phyloP scores from a whole-genome alignment of 345 rosid species.

The Brassica incana region DNA sequence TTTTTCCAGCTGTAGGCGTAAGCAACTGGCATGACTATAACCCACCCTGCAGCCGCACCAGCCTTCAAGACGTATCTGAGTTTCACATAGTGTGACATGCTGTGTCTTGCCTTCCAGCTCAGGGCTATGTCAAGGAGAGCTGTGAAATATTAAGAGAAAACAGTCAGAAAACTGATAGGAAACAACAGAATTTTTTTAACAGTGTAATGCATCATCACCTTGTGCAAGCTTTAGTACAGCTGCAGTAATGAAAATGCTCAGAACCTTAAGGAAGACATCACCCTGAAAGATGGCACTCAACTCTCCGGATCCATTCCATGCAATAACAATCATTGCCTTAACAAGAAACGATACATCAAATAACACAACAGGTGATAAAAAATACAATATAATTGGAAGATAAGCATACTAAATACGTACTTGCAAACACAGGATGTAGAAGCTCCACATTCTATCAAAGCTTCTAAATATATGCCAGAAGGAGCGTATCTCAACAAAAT shows the following conservation, averaged over 20 bases:
- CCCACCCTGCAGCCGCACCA: conserved; percentile 54
- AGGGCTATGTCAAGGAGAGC: conserved; percentile 56
- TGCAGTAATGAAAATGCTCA: conserved; percentile 66
- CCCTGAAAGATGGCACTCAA: conserved; percentile 45
- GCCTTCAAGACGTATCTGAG: conserved; percentile 56
- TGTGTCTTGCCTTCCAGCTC: conserved; percentile 54
- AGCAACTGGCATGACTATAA: conserved; percentile 51
- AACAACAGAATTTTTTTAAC: neutral
- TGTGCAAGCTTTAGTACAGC: conserved; percentile 56
- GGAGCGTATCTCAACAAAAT: conserved; percentile 64
- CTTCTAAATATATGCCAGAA: conserved; percentile 71
- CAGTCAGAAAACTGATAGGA: conserved; percentile 13
- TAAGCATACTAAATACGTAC: conserved; percentile 26
- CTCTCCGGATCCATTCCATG: conserved; percentile 61
- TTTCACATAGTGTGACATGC: conserved; percentile 50
- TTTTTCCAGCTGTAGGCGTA: conserved; percentile 56
- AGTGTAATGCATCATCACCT: conserved; percentile 41
- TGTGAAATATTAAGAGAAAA: conserved; percentile 29
- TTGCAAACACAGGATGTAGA: conserved; percentile 59
- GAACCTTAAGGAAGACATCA: conserved; percentile 54
- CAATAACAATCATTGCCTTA: conserved; percentile 64
- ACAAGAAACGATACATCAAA: conserved; percentile 25
- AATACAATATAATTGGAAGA: neutral
- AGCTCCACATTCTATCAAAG: conserved; percentile 72
- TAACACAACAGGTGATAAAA: conserved; percentile 15